A percentile compares a stretch with the other conserved stretches of the same genome.
Conservation (phyloP, 2,329 filamentous ascomycete species). For the Stachybotrys echinatus region DNA sequence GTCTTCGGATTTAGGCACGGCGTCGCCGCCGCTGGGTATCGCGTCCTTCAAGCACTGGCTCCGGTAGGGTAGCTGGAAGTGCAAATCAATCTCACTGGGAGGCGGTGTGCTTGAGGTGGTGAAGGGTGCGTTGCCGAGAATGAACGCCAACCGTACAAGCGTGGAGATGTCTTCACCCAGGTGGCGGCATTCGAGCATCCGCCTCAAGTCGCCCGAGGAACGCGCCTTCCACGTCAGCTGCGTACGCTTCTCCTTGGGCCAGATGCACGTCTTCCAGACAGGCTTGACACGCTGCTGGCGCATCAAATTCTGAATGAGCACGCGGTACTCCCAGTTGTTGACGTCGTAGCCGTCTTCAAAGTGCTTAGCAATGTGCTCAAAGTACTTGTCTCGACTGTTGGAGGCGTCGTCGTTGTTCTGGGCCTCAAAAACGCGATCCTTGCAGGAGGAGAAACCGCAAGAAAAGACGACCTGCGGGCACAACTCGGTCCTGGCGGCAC, state of each 20-base stretch:
- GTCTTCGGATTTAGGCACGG: slow-evolving; percentile 21
- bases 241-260: slow-evolving; percentile 37
- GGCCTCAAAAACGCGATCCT: slow-evolving; percentile 37
- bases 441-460: slow-evolving; percentile 36
- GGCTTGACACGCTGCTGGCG: slow-evolving; percentile 36
- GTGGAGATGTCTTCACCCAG: slow-evolving; percentile 33
- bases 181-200: slow-evolving; percentile 38
- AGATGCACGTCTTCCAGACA: slow-evolving; percentile 39
- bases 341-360: slow-evolving; percentile 38
- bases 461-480: slow-evolving; percentile 39
- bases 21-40: slow-evolving; percentile 16
- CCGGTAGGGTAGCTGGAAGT: slow-evolving; percentile 31
- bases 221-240: slow-evolving; percentile 34
- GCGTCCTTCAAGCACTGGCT: slow-evolving; percentile 29
- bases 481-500: slow-evolving; percentile 32
- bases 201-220: slow-evolving; percentile 36
- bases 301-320: slow-evolving; percentile 38
- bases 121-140: slow-evolving; percentile 35
- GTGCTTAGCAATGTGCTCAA: slow-evolving; percentile 41
- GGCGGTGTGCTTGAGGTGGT: slow-evolving; percentile 28
- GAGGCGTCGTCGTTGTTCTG: slow-evolving; percentile 27
- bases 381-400: slow-evolving; percentile 34
- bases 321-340: slow-evolving; percentile 36
- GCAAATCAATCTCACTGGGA: slow-evolving; percentile 30
- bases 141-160: slow-evolving; percentile 37